Conservation (phyloP, 2,329 filamentous ascomycete genomes). For the Aspergillus unguis region DNA sequence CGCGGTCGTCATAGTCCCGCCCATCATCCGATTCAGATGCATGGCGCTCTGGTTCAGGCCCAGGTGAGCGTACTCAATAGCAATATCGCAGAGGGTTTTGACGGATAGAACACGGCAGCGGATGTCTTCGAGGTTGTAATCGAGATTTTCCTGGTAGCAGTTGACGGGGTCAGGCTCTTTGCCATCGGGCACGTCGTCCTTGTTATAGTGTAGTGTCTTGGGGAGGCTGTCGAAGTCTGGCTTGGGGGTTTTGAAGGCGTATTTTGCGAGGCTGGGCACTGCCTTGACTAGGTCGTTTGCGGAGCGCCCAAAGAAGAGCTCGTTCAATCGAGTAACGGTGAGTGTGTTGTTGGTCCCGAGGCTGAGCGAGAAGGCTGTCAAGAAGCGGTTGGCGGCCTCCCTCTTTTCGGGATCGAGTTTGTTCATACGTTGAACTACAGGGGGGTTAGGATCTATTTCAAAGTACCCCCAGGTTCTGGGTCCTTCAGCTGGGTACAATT, state of each 20-base stretch:
- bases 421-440: constrained; percentile 19
- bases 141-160: constrained; percentile 30
- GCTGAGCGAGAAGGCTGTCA: constrained; percentile 24
- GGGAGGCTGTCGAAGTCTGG: constrained; percentile 24
- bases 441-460: constrained; percentile 29
- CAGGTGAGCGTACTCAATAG: constrained; percentile 35
- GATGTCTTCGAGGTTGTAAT: constrained; percentile 33
- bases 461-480: constrained; percentile 36
- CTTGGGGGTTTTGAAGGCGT: constrained; percentile 27
- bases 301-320: constrained; percentile 30
- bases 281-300: constrained; percentile 31
- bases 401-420: constrained; percentile 16
- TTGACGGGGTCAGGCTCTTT: constrained; percentile 18
- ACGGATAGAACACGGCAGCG: constrained; percentile 30
- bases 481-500: constrained; percentile 62
- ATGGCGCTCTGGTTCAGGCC: constrained; percentile 21
- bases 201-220: constrained; percentile 15
- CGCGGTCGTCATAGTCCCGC: constrained; percentile 29
- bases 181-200: not conserved
- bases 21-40: constrained; percentile 27
- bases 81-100: constrained; percentile 34
- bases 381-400: constrained; percentile 22
- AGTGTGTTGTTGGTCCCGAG: constrained; percentile 26
- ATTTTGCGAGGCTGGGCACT: constrained; percentile 32
- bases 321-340: constrained; percentile 25